phyloP scores from a whole-genome alignment of 495 filamentous ascomycete genomes.

The Penicillium fimorum region DNA sequence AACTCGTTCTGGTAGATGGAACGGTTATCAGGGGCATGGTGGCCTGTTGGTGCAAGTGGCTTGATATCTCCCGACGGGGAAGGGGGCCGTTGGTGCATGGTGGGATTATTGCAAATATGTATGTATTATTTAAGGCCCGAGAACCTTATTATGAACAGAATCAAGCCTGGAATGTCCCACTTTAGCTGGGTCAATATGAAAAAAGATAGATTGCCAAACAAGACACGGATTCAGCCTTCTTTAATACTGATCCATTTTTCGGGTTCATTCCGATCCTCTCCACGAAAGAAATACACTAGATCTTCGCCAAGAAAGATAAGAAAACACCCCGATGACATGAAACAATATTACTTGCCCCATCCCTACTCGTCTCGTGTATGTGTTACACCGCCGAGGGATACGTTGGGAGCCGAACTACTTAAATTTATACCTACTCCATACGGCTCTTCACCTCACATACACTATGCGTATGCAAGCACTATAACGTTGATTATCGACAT shows the following conservation, averaged over 20 bases:
- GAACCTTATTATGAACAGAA: background rate
- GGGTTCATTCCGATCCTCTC: constrained; percentile 7
- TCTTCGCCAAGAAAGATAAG: constrained; percentile 16
- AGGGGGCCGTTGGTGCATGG: constrained; percentile 2
- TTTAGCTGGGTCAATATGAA: background rate
- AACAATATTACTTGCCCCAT: constrained; percentile 9
- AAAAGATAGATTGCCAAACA: background rate
- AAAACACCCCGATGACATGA: background rate
- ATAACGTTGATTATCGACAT: background rate
- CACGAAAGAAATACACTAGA: constrained; percentile 9
- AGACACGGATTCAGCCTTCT: background rate
- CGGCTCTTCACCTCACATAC: background rate
- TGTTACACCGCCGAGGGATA: constrained; percentile 11
- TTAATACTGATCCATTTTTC: constrained; percentile 13
- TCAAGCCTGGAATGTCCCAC: background rate
- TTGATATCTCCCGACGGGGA: constrained; percentile 1
- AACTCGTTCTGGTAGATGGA: background rate
- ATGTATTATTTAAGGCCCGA: background rate
- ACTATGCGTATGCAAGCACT: background rate
- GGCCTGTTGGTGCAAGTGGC: background rate
- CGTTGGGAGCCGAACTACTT: background rate
- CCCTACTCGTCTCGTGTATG: constrained; percentile 11
- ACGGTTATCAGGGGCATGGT: background rate
- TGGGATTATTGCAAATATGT: background rate
- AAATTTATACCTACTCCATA: background rate